A percentile compares a stretch with the other conserved stretches of the same genome.
phyloP scores from a whole-genome alignment of 2,329 filamentous ascomycete species.

The Dactylellina drechsleri region DNA sequence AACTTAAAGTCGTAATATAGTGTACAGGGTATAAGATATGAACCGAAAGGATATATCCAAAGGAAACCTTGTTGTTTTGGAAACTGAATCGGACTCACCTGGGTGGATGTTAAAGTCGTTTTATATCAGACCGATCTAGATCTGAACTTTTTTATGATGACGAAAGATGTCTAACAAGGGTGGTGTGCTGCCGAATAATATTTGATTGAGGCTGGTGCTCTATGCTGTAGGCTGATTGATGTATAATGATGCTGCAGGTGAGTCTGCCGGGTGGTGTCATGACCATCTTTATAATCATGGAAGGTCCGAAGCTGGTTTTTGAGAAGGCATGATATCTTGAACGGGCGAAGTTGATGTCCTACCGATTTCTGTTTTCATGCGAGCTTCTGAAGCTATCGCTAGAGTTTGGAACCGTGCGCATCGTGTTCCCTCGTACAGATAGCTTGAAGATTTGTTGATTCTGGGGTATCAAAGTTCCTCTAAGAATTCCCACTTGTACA shows the following conservation, averaged over 20 bases:
- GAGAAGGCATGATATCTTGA: constrained; percentile 47
- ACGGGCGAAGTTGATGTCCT: constrained; percentile 39
- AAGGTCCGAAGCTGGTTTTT: constrained; percentile 47
- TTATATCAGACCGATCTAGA: constrained; percentile 45
- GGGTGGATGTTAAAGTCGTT: constrained; percentile 44
- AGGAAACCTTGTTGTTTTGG: constrained; percentile 28
- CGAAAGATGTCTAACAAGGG: constrained; percentile 32
- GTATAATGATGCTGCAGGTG: constrained; percentile 50
- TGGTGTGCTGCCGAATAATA: constrained; percentile 44
- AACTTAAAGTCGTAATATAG: constrained; percentile 11
- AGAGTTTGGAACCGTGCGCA: constrained; percentile 13
- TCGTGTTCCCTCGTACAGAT: constrained; percentile 5
- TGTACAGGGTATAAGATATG: constrained; percentile 25
- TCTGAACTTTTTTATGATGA: constrained; percentile 14
- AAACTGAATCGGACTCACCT: constrained; percentile 34
- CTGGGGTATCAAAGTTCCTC: constrained; percentile 16
- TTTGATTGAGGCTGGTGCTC: constrained; percentile 47
- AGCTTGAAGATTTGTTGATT: constrained; percentile 15
- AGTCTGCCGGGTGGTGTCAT: constrained; percentile 55
- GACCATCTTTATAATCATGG: constrained; percentile 54
- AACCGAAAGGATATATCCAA: constrained; percentile 12
- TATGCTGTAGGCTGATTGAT: constrained; percentile 54
- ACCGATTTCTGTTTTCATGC: constrained; percentile 38
- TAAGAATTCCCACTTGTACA: constrained; percentile 37
- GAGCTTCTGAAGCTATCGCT: constrained; percentile 25